Evolutionary conservation across 148 eudicot species (phyloP), one percentile per base, ranked within the genome.

Genomic region (Vaccinium vitisidaea): DNA sequence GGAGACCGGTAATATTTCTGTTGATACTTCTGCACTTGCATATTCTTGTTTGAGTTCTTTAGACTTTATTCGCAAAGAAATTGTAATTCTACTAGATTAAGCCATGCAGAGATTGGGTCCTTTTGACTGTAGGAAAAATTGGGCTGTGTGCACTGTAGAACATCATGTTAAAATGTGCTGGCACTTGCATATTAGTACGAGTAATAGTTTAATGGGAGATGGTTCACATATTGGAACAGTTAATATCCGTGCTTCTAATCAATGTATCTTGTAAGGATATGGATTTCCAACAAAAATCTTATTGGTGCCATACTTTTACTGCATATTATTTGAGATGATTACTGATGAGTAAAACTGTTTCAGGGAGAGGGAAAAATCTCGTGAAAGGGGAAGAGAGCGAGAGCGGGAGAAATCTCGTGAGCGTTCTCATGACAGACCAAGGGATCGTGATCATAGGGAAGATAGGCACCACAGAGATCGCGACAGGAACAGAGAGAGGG

Each of bases 291-390:
- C 21, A 5, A 15, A 78, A 78, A 78, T 78, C 63, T 56, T 78
- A 4, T n/a, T 15, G n/a, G 21, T 69, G 9, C 53, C 56, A 27
- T 83, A 13, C 63, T 19, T 81, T n/a, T 53, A 58, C 55, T 56
- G 73, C 54, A 58, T 75, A 13, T 55, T 25, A 25, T 81, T 9
- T 55, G 15, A 77, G 63, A 77, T 85, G 53, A 46, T 55, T 74
- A 46, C 61, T 81, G 71, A 55, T 65, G 53, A 81, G 76, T 50
- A 74, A 54, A 65, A 84, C 69, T 63, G 54, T 84, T 86, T 39
- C 93, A 95, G 96, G 87, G 98, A 94, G 49, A 91, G 95, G 90
- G 99, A 96, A 84, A 97, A 93, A 86, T 95, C 99, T n/a, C 95
- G 95, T 85, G 99, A 97, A 86, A 91, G 95, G 87, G 93, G 83